Evolutionary conservation across 805 yeast genomes (phyloP).

Genomic region (Myxozyma kluyveri): DNA sequence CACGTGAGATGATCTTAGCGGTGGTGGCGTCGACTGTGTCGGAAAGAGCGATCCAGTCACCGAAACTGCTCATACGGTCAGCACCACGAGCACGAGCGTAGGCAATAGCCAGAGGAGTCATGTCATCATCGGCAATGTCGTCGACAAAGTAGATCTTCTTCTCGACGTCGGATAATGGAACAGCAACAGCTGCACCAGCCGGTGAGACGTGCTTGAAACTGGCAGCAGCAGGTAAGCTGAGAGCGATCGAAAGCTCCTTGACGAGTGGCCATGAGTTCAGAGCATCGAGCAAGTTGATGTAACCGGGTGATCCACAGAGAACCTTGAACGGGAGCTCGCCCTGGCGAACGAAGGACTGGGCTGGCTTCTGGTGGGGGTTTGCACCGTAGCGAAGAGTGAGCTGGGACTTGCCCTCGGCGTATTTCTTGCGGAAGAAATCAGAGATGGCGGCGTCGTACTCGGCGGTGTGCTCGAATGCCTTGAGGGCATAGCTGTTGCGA

Average conservation of each 20-base stretch:
- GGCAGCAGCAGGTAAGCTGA: constrained; percentile 97
- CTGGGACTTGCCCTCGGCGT: constrained; percentile 85
- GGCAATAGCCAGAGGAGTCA: constrained; percentile 95
- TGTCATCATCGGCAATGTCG: constrained; percentile 74
- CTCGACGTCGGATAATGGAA: constrained; percentile 86
- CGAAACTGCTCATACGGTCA: constrained; percentile 98
- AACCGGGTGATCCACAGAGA: constrained; percentile 92
- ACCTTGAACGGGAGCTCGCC: constrained; percentile 94
- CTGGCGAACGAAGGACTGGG: constrained; percentile 86
- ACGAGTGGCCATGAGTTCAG: constrained; percentile 98
- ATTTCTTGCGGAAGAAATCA: constrained; percentile 96
- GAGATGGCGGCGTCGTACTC: constrained; percentile 94
- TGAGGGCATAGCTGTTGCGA: constrained; percentile 77
- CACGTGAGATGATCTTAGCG: constrained; percentile 94
- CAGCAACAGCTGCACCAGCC: constrained; percentile 97
- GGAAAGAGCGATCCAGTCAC: constrained; percentile 96
- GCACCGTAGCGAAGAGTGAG: constrained; percentile 97
- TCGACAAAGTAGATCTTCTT: constrained; percentile 93
- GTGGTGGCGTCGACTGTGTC: constrained; percentile 95
- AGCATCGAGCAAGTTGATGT: constrained; percentile 94
- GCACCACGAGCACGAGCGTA: constrained; percentile 99
- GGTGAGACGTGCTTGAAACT: constrained; percentile 98
- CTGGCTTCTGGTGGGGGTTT: constrained; percentile 98
- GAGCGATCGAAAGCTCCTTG: constrained; percentile 89
- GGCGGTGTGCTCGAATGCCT: constrained; percentile 96